These are phyloP conservation scores for Clitopilus passeckerianus DNA, from an alignment of 768 basidiomycete species.

Conservation along the genomic window DNA sequence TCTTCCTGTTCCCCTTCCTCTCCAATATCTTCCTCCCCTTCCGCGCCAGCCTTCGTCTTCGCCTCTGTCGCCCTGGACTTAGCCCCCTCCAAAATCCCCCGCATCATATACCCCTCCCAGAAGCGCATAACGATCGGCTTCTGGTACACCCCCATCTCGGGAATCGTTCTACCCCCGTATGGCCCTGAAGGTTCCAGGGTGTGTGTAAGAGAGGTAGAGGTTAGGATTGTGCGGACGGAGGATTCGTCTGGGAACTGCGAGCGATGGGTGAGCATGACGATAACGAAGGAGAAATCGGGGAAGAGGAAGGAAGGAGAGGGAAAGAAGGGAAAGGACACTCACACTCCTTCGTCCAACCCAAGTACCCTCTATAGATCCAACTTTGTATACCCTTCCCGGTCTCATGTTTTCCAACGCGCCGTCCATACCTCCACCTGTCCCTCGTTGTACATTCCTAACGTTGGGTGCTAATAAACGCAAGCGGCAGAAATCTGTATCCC, in stretches of 20 bases:
- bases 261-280: background rate
- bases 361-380: background rate
- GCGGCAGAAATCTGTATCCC: background rate
- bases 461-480: background rate
- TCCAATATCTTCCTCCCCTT: constrained; percentile 14
- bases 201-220: background rate
- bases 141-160: background rate
- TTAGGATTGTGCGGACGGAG: background rate
- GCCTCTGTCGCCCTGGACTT: background rate
- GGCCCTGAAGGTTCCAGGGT: background rate
- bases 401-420: background rate
- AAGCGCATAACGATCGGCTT: background rate
- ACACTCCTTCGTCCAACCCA: background rate
- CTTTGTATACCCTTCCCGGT: background rate
- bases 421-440: background rate
- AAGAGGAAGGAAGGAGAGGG: background rate
- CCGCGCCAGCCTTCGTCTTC: constrained; percentile 7
- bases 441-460: too few relatives aligned
- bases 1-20: background rate
- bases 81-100: background rate
- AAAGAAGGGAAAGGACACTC: background rate
- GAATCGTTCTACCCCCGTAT: background rate
- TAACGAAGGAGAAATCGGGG: background rate
- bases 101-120: background rate
- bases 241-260: background rate